These are phyloP conservation scores for Fulvia fulva DNA, from an alignment of 2,329 filamentous ascomycete genomes.

Conservation along the genomic window DNA sequence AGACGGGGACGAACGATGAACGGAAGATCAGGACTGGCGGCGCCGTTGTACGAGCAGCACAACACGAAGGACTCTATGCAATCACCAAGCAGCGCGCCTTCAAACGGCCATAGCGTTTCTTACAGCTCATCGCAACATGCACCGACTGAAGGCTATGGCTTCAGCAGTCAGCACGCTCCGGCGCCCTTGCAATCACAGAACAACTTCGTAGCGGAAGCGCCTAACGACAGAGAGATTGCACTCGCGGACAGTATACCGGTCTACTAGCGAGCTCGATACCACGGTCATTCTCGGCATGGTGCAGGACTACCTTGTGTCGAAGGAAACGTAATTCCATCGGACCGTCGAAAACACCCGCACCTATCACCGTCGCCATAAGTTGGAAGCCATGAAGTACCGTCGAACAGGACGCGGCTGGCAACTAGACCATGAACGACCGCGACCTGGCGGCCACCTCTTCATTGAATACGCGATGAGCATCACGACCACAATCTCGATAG, in stretches of 20 bases:
- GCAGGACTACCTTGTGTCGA: neutral
- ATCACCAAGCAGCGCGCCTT: neutral
- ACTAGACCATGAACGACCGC: neutral
- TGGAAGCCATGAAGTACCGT: no score
- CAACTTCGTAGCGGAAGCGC: slow-evolving; percentile 7
- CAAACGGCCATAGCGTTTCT: neutral
- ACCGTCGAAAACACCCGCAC: no score
- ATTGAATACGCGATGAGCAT: slow-evolving; percentile 16
- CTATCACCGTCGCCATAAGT: no score
- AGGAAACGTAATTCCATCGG: no score
- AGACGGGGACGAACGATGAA: neutral
- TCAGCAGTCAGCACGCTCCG: neutral
- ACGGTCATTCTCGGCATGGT: no score
- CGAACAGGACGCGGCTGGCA: no score
- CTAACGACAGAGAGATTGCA: slow-evolving; percentile 8
- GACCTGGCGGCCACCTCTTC: slow-evolving; percentile 9
- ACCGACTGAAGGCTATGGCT: neutral
- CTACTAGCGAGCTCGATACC: no score
- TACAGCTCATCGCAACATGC: neutral
- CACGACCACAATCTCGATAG: slow-evolving; percentile 19
- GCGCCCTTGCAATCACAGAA: neutral
- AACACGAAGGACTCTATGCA: neutral
- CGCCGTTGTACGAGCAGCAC: neutral
- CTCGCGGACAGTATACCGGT: slow-evolving; percentile 10
- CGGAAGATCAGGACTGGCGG: slow-evolving; percentile 24